These are phyloP conservation scores for Colletotrichum somersetense DNA, from an alignment of 2,329 filamentous ascomycete species.

Conservation along the genomic window DNA sequence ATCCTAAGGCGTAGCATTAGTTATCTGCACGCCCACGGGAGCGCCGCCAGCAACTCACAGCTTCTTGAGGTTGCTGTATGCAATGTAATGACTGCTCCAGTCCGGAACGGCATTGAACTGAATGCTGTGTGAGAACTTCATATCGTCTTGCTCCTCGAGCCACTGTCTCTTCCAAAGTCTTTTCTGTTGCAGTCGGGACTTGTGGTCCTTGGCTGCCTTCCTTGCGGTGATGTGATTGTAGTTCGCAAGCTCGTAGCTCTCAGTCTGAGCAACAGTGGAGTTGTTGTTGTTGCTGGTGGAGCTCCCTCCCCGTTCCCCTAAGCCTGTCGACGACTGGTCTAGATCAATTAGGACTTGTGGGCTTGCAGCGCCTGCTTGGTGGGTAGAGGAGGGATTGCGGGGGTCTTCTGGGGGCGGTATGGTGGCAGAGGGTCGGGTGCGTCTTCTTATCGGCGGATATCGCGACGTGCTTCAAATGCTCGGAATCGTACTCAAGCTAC, in stretches of 20 bases:
- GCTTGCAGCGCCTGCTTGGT: slow-evolving; percentile 38
- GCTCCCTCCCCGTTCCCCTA: slow-evolving; percentile 43
- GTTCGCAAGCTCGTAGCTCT: slow-evolving; percentile 57
- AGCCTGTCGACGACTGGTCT: slow-evolving; percentile 32
- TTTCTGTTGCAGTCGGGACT: slow-evolving; percentile 57
- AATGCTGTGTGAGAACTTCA: slow-evolving; percentile 99
- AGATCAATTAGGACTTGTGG: slow-evolving; percentile 38
- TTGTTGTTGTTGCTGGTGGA: slow-evolving; percentile 21
- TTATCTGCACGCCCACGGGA: background rate
- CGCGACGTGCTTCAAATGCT: slow-evolving; percentile 29
- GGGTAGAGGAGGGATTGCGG: slow-evolving; percentile 43
- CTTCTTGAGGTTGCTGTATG: slow-evolving; percentile 99
- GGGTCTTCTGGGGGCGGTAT: slow-evolving; percentile 37
- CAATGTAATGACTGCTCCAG: slow-evolving; percentile 98
- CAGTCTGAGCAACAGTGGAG: slow-evolving; percentile 23
- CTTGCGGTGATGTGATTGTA: slow-evolving; percentile 52
- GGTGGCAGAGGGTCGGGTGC: slow-evolving; percentile 33
- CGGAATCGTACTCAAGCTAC: slow-evolving; percentile 29
- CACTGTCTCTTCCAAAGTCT: slow-evolving; percentile 74
- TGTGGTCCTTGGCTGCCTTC: slow-evolving; percentile 49
- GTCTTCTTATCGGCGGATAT: slow-evolving; percentile 37
- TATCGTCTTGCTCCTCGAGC: slow-evolving; percentile 83
- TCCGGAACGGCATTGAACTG: slow-evolving; percentile 99
- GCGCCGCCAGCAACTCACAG: slow-evolving; percentile 69
- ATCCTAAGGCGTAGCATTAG: slow-evolving; percentile 70